Base-by-base conservation (phyloP, 768 basidiomycete species). In the Phanerochaete carnosa region DNA sequence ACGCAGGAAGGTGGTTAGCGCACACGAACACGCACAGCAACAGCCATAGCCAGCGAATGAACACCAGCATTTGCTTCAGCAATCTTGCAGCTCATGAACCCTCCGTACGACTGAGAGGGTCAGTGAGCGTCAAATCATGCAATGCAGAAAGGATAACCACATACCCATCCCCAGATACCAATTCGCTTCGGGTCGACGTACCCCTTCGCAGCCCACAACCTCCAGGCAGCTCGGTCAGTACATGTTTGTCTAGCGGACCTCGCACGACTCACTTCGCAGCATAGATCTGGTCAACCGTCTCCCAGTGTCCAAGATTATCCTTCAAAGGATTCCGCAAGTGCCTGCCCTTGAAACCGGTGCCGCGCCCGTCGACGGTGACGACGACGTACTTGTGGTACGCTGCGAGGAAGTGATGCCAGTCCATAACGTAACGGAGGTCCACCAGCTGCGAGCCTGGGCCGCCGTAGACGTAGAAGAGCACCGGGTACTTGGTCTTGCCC, bases 81-180 rank as follows among this genome's bases (percentile, higher is more conserved):
- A 3, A 96, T 86, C 71, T 98, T 98, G 60, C 89, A 85, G 58
- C 90, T 90, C 90, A 98, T 92, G 75, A 94, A 99, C 0, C 97
- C 96, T 11, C 96, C 96, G 68, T 95, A 98, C 9, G 92, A 94
- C 95, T 95, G 66, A 2, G 39, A 16, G 22, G 28, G 32, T n/a
- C 37, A 43, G 51, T 45, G 29, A 53, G 59, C 23, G 52, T 25
- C 62, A 50, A 51, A 3, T 39, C 52, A 33, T 45, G 9, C 13
- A 45, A 32, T 32, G 49, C 45, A 26, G 13, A 22, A 54, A 9
- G 6, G 12, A 23, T 33, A 33, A 57, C 9, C 52, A 13, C 76
- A 70, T 63, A 94, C 93, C 96, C 97, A 98, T 45, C 97, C 97
- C 95, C 95, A 98, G 54, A 98, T 89, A 0, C 96, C 97, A 50